Evolutionary conservation across 768 basidiomycete species (phyloP), one percentile per base, ranked within the genome.

Genomic region (Hygrophorus russula): DNA sequence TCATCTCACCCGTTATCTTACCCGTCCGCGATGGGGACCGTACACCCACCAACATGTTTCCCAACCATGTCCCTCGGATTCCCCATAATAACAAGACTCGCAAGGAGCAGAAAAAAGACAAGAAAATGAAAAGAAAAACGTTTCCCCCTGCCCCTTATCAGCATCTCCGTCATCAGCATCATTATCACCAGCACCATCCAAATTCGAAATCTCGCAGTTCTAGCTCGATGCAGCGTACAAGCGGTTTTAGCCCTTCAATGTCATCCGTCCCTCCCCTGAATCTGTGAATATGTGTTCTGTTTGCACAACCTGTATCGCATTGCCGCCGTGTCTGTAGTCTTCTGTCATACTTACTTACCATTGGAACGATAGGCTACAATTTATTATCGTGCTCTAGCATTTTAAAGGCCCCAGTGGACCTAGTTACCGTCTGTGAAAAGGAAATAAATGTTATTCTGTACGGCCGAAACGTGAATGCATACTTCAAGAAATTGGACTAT

Each of bases 401-500:
- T n/a, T n/a, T n/a, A n/a, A n/a, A n/a, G n/a, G n/a, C n/a, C n/a
- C n/a, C n/a, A n/a, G n/a, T n/a, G n/a, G n/a, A n/a, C n/a, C n/a
- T n/a, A n/a, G n/a, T n/a, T n/a, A n/a, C n/a, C n/a, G n/a, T n/a
- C n/a, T n/a, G n/a, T n/a, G n/a, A n/a, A n/a, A n/a, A n/a, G n/a
- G n/a, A n/a, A n/a, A n/a, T n/a, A n/a, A n/a, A n/a, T n/a, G n/a
- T n/a, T n/a, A n/a, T n/a, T n/a, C n/a, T n/a, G n/a, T n/a, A n/a
- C n/a, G n/a, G n/a, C n/a, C n/a, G n/a, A n/a, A n/a, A n/a, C n/a
- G n/a, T n/a, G n/a, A n/a, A 98, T 60, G 94, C 94, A 8, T 97
- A 99, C 63, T 97, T 97, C 71, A 97, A 94, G 69, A 96, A 97
- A 62, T 71, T 99, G 15, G 93, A 97, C 57, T 99, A 99, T 61